Conservation (phyloP, 352 stramenopile genomes). For the Chrysophaeum taylorii region DNA sequence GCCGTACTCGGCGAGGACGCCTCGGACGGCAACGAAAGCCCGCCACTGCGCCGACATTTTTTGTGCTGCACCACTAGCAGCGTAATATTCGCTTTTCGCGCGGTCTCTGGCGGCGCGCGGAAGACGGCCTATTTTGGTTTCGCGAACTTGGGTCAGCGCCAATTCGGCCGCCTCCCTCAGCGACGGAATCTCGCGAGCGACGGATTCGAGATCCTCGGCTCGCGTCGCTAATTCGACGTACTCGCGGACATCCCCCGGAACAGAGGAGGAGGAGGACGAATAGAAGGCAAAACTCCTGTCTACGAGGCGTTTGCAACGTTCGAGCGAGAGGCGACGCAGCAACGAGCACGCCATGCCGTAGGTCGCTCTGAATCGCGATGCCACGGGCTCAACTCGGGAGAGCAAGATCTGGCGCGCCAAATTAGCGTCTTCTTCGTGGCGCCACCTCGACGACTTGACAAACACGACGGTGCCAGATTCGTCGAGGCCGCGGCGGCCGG, state of each 20-base stretch:
- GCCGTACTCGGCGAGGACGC: neutral
- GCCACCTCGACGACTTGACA: slow-evolving; percentile 42
- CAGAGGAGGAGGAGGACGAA: neutral
- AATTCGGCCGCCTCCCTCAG: too few species aligned
- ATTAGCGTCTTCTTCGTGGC: slow-evolving; percentile 38
- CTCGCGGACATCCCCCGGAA: neutral
- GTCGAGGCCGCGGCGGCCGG: slow-evolving; percentile 46
- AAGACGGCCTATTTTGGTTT: too few species aligned
- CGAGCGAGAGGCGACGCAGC: neutral
- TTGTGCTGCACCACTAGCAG: too few species aligned
- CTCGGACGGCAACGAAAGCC: neutral
- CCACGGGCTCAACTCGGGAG: slow-evolving; percentile 44
- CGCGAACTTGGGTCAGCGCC: too few species aligned
- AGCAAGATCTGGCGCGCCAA: slow-evolving; percentile 35
- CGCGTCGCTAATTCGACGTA: neutral
- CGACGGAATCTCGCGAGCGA: too few species aligned
- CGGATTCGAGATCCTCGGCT: too few species aligned
- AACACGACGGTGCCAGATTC: slow-evolving; percentile 44
- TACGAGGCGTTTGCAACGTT: neutral
- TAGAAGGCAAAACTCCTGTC: slow-evolving; percentile 5
- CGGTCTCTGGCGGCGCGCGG: too few species aligned
- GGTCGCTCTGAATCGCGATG: slow-evolving; percentile 47
- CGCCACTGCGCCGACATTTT: neutral
- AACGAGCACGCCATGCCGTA: slow-evolving; percentile 29
- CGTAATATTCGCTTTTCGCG: too few species aligned